These are phyloP conservation scores for Trametes gibbosa DNA, from an alignment of 768 basidiomycete genomes.

Conservation along the genomic window DNA sequence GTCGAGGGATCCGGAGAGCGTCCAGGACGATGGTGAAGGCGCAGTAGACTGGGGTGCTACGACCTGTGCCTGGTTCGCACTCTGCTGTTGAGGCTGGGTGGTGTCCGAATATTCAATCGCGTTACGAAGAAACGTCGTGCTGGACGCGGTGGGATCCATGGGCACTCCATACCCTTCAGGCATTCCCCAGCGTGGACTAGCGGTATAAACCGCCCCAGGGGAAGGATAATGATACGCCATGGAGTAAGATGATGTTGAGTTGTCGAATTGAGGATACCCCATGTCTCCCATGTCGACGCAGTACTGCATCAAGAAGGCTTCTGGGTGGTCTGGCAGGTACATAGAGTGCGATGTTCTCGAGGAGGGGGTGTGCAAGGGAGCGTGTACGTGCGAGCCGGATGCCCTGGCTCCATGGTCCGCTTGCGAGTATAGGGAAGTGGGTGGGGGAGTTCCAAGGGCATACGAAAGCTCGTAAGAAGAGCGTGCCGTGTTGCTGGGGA, in stretches of 20 bases:
- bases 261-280: not conserved
- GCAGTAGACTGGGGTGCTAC: not conserved
- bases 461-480: slow-evolving; percentile 20
- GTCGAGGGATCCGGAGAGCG: slow-evolving; percentile 60
- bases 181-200: slow-evolving; percentile 2
- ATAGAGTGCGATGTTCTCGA: not conserved
- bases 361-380: not conserved
- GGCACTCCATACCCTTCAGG: not conserved
- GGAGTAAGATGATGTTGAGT: not conserved
- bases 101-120: slow-evolving; percentile 13
- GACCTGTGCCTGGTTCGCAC: not conserved
- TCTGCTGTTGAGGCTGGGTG: slow-evolving; percentile 7
- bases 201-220: slow-evolving; percentile 9
- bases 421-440: slow-evolving; percentile 5
- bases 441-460: slow-evolving; percentile 16
- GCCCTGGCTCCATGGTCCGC: not conserved
- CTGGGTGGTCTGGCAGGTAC: slow-evolving; percentile 7
- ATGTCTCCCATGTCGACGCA: not conserved
- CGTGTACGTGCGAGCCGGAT: not conserved
- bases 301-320: not conserved
- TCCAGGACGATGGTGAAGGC: slow-evolving; percentile 22
- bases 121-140: slow-evolving; percentile 2
- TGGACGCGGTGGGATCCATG: not conserved
- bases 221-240: slow-evolving; percentile 4
- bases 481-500: slow-evolving; percentile 5